A percentile compares a stretch with the other conserved stretches of the same genome.
Conservation (phyloP, 441 rosid species). For the Gossypium davidsonii region DNA sequence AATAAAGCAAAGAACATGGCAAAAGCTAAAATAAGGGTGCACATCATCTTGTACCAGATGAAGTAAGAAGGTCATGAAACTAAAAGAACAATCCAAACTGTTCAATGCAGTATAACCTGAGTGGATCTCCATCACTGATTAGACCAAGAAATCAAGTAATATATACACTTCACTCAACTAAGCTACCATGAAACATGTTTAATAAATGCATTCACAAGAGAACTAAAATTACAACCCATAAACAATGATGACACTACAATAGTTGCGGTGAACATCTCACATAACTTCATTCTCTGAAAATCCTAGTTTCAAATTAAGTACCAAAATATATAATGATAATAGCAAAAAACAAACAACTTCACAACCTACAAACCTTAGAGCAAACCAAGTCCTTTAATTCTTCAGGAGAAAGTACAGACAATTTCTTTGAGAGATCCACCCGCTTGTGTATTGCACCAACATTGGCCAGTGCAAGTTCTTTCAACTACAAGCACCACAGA, state of each 20-base stretch:
- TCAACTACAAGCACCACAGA: slow-evolving; percentile 48
- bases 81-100: not conserved
- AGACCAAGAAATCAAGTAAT: slow-evolving; percentile 5
- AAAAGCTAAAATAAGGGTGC: not conserved
- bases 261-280: not conserved
- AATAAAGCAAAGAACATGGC: not conserved
- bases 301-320: not conserved
- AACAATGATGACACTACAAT: not conserved
- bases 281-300: not conserved
- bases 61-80: not conserved
- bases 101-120: not conserved
- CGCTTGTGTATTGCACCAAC: slow-evolving; percentile 84
- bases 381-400: slow-evolving; percentile 93
- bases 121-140: not conserved
- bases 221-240: not conserved
- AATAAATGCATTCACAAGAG: not conserved
- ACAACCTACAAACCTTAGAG: slow-evolving; percentile 56
- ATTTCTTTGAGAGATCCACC: slow-evolving; percentile 80
- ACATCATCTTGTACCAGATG: not conserved
- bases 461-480: slow-evolving; percentile 80
- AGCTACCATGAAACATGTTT: slow-evolving; percentile 1
- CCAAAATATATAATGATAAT: not conserved
- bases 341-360: not conserved
- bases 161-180: not conserved
- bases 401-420: slow-evolving; percentile 68